Evolutionary conservation across 805 yeast genomes (phyloP), one percentile per base, ranked within the genome.

Genomic region (Starmera pachycereana): DNA sequence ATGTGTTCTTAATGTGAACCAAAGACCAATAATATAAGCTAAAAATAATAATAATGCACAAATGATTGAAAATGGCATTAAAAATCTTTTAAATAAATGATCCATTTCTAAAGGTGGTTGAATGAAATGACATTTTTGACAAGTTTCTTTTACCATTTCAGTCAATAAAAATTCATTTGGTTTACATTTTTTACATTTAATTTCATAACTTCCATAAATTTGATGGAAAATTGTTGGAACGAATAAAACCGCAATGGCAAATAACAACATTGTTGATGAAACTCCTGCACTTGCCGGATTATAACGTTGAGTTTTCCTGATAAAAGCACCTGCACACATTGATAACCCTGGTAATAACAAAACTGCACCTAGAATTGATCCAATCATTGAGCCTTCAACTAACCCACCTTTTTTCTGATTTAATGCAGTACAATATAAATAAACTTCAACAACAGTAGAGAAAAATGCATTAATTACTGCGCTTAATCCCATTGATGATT

Each of bases 401-500:
- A 92, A 69, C 39, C 77, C 74, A 2, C 95, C 95, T 56, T 92
- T 90, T 3, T 78, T 73, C 55, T 89, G 94, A 39, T 75, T 68
- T 44, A 92, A 66, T 0, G 98, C 97, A 16, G 90, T 95, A 60
- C 95, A 81, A 58, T 92, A 92, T 37, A 90, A 65, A 58, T 81
- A 92, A 8, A 92, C 83, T 58, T 92, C 98, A 7, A 92, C 97
- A 37, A 92, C 73, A 0, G 98, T 89, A 2, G 97, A 89, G 69
- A 92, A 92, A 54, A 92, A 90, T 1, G 98, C 98, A 59, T 92
- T 92, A 51, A 92, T 88, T 0, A 89, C 96, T 1, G 98, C 98
- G 66, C 97, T 97, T 44, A 92, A 78, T 27, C 97, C 97, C 98
- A 92, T 92, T 0, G 97, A 89, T 1, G 97, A 86, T 63, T 92